Base-by-base conservation (phyloP, 2,329 filamentous ascomycete genomes). In the Pestalotiopsis sp. region DNA sequence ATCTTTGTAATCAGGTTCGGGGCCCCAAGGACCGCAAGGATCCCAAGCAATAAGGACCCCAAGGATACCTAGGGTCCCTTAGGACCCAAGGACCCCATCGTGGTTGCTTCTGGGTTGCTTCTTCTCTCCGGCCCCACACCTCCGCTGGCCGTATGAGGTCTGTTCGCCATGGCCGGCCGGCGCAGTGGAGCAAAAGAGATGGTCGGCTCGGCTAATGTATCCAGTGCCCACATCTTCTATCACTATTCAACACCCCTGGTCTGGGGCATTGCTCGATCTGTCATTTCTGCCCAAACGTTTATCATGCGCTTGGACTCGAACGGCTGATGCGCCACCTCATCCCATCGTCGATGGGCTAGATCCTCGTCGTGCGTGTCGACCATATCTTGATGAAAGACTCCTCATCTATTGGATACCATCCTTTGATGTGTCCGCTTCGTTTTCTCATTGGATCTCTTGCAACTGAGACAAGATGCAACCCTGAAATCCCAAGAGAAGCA, bases 401-500 rank as follows among this genome's bases (percentile, higher is more conserved):
- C 17, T 52, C 45, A 52, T 52, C 17, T 7, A 52, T 52, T 52
- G 45, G 45, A n/a, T 9, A 6, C 17, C 17, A 11, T n/a, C 20
- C 6, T 52, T 52, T 20, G 14, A 52, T 52, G 45, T n/a, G 17
- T 52, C 6, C 17, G 45, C 41, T 49, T 49, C 41, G 41, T 49
- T 49, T 14, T 49, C 41, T 49, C 41, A n/a, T 49, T 52, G 45
- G 45, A 9, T n/a, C 45, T 20, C 17, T n/a, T 20, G 20, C 45
- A n/a, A 20, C 45, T 52, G 45, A 52, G 20, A 52, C 17, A 52
- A n/a, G 45, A 52, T 52, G 45, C 45, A 52, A 52, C 45, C 45
- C 45, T 52, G 17, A 9, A n/a, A 20, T 52, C 45, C 61, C 61
- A 49, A 25, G 61, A 64, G 25, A 64, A 7, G 61, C 61, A 64